Evolutionary conservation across 1,139 yeast species (phyloP).

Genomic region (Debaryomyces udenii): DNA sequence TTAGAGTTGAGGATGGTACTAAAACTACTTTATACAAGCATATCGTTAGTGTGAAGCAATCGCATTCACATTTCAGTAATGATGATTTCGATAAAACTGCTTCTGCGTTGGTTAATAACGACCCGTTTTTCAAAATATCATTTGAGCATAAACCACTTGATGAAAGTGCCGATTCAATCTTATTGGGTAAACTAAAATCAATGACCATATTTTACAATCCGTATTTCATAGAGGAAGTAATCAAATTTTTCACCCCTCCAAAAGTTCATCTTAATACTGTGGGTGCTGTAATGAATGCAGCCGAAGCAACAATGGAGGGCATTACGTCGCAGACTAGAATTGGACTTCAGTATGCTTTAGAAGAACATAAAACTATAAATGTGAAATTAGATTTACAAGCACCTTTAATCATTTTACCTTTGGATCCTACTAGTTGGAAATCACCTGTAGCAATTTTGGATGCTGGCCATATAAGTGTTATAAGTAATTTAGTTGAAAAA

Average conservation of each 20-base stretch:
- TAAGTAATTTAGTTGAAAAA: constrained; percentile 79
- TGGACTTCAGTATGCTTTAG: constrained; percentile 90
- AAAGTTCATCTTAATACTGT: constrained; percentile 83
- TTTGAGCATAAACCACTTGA: constrained; percentile 89
- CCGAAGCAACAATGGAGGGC: constrained; percentile 93
- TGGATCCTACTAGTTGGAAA: constrained; percentile 75
- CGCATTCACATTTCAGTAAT: constrained; percentile 36
- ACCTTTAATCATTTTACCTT: constrained; percentile 86
- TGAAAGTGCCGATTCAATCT: constrained; percentile 75
- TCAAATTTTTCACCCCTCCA: constrained; percentile 83
- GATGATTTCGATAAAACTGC: constrained; percentile 12
- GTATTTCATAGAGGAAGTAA: constrained; percentile 72
- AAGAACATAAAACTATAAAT: constrained; percentile 89
- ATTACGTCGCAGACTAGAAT: constrained; percentile 86
- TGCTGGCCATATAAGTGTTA: constrained; percentile 91
- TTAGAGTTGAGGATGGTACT: constrained; percentile 87
- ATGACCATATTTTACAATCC: constrained; percentile 91
- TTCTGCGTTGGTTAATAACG: constrained; percentile 20
- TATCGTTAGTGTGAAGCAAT: constrained; percentile 81
- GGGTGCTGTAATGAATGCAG: constrained; percentile 91
- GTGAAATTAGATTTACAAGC: constrained; percentile 89
- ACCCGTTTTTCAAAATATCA: constrained; percentile 79
- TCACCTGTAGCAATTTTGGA: constrained; percentile 92
- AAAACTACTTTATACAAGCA: constrained; percentile 74
- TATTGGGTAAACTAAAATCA: constrained; percentile 76